Conservation (phyloP, 768 basidiomycete species). For the Leccinum imitatum region DNA sequence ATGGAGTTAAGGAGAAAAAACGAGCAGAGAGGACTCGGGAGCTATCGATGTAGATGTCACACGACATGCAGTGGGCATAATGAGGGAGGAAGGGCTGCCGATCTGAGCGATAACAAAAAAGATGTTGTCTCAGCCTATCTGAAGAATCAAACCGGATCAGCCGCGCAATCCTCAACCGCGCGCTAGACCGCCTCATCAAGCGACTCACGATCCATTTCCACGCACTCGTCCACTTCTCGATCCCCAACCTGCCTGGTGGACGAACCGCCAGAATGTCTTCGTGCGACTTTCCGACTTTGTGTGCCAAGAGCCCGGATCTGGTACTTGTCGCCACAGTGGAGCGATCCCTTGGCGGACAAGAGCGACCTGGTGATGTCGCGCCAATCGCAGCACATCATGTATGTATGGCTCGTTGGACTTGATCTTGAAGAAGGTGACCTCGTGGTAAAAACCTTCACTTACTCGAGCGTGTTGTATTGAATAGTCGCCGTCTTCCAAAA, state of each 20-base stretch:
- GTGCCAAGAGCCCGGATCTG: conserved; percentile 65
- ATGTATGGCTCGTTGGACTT: conserved; percentile 92
- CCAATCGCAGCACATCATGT: conserved; percentile 99
- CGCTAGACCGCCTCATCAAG: conserved; percentile 54
- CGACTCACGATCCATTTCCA: conserved; percentile 63
- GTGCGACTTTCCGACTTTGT: conserved; percentile 52
- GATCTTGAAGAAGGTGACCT: conserved; percentile 92
- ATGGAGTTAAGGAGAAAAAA: neutral
- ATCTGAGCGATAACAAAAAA: too few species aligned
- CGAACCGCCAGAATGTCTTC: conserved; percentile 87
- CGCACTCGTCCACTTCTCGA: conserved; percentile 60
- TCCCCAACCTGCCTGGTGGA: conserved; percentile 50
- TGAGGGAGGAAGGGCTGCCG: too few species aligned
- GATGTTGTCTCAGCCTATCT: too few species aligned
- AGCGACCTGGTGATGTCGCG: conserved; percentile 85
- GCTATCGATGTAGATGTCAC: neutral
- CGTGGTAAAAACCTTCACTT: conserved; percentile 73
- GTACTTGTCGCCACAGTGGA: conserved; percentile 78
- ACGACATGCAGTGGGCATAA: too few species aligned
- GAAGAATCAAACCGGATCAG: too few species aligned
- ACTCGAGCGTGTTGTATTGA: conserved; percentile 53
- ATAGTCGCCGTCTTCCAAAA: conserved; percentile 77
- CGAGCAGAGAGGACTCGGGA: neutral
- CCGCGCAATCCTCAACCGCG: conserved; percentile 57
- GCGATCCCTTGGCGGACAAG: conserved; percentile 40